These are phyloP conservation scores for Anthracocystis setariae DNA, from an alignment of 1,284 basidiomycete genomes.

Conservation along the genomic window DNA sequence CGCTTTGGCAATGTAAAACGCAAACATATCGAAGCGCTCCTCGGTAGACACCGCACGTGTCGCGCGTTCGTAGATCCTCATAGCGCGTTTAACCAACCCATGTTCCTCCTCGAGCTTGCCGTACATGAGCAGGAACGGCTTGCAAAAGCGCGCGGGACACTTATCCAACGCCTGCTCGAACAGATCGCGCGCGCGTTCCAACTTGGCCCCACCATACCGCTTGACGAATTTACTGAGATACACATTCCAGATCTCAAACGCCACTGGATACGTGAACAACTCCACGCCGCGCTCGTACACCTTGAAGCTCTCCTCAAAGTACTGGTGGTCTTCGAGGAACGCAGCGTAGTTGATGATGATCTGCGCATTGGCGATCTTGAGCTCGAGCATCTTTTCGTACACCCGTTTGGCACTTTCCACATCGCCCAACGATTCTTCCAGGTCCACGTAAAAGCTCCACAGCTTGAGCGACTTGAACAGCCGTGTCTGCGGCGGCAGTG, in stretches of 20 bases:
- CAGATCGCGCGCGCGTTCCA: slow-evolving; percentile 92
- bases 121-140: slow-evolving; percentile 94
- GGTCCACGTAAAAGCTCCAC: slow-evolving; percentile 98
- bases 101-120: slow-evolving; percentile 92
- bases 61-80: slow-evolving; percentile 94
- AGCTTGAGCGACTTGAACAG: slow-evolving; percentile 98
- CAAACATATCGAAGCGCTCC: slow-evolving; percentile 97
- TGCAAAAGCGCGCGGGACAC: slow-evolving; percentile 93
- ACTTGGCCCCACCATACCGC: slow-evolving; percentile 90
- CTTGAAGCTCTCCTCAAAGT: slow-evolving; percentile 99
- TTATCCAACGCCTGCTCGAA: slow-evolving; percentile 98
- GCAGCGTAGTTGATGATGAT: slow-evolving; percentile 96
- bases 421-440: slow-evolving; percentile 94
- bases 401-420: slow-evolving; percentile 91
- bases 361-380: slow-evolving; percentile 95
- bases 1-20: slow-evolving; percentile 91
- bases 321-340: slow-evolving; percentile 96
- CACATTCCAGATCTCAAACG: slow-evolving; percentile 99
- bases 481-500: slow-evolving; percentile 84
- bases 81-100: slow-evolving; percentile 93
- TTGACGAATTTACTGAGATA: slow-evolving; percentile 97
- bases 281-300: slow-evolving; percentile 98
- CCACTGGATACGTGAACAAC: slow-evolving; percentile 95
- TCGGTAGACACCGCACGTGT: slow-evolving; percentile 83
- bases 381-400: slow-evolving; percentile 95